phyloP scores from a whole-genome alignment of 768 basidiomycete species.

The Infundibulicybe gibba region DNA sequence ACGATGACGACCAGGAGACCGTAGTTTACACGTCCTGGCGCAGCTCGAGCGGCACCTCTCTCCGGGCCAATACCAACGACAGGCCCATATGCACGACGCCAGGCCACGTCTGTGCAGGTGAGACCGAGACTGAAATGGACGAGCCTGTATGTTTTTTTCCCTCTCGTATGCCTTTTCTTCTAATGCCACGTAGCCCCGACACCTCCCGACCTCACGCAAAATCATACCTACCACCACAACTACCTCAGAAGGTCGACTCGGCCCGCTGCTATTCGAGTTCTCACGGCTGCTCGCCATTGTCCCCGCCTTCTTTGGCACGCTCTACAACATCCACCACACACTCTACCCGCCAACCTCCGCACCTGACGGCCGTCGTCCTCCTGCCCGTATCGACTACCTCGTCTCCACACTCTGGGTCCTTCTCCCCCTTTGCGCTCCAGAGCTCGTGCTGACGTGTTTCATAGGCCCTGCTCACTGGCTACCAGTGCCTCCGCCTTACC shows the following conservation, averaged over 20 bases:
- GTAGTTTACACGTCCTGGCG: too few relatives aligned
- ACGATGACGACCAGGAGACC: too few relatives aligned
- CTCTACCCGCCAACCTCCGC: slow-evolving; percentile 34
- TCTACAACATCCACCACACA: slow-evolving; percentile 58
- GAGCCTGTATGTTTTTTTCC: slow-evolving; percentile 54
- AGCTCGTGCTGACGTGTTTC: slow-evolving; percentile 1
- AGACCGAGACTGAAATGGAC: slow-evolving; percentile 78
- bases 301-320: slow-evolving; percentile 63
- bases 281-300: slow-evolving; percentile 70
- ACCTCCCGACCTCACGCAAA: slow-evolving; percentile 68
- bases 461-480: slow-evolving; percentile 80
- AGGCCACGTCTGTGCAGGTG: slow-evolving; percentile 59
- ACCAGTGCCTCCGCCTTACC: slow-evolving; percentile 84
- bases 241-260: slow-evolving; percentile 45
- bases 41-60: too few relatives aligned
- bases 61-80: too few relatives aligned
- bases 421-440: slow-evolving; percentile 4
- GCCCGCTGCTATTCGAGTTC: slow-evolving; percentile 64
- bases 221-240: slow-evolving; percentile 45
- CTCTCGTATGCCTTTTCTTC: not conserved
- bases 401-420: slow-evolving; percentile 73
- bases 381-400: slow-evolving; percentile 60
- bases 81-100: slow-evolving; percentile 63
- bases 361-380: slow-evolving; percentile 25
- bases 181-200: slow-evolving; percentile 41